Base-by-base conservation (phyloP, 805 yeast species). In the Torulaspora indica region DNA sequence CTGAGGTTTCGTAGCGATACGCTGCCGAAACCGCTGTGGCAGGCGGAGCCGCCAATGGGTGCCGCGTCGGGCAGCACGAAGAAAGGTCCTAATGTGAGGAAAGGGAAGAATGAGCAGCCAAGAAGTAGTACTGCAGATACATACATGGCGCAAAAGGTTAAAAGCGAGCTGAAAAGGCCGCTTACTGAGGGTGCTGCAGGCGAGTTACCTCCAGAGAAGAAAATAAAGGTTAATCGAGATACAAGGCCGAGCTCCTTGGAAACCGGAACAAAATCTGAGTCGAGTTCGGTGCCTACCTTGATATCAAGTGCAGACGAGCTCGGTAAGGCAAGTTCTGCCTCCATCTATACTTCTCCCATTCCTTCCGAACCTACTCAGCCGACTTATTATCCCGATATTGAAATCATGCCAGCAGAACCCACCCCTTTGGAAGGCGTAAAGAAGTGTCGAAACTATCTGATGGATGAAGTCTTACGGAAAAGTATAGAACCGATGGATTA, bases 1-100 rank as follows among this genome's bases (percentile, higher is more conserved):
- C 64, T 60, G 17, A 63, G 55, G 20, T 71, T 76, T 49, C 70
- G 69, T 34, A 30, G 54, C 14, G 42, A 53, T 4, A 52, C 60
- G 9, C 53, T 71, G 12, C 66, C 66, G 27, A 51, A 47, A 25
- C 45, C 46, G 23, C 35, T 45, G 17, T 41, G 8, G 34, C 34
- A 32, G 32, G 30, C 42, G 20, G 47, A 43, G 25, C 38, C 43
- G 8, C 23, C 39, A n/a, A 29, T 25, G 18, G 9, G 34, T n/a
- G 34, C 27, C 28, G 34, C 13, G 14, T 18, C 14, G 18, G 22
- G 34, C 12, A 15, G 17, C 10, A n/a, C 22, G 30, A 35, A 24
- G 30, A 35, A 13, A 25, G 34, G n/a, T 17, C 20, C 13, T 4
- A 18, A 20, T 8, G 17, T 9, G 18, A 31, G 20, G 10, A 15